These are phyloP conservation scores for Arthonia radiata DNA, from an alignment of 495 filamentous ascomycete species.

Conservation along the genomic window DNA sequence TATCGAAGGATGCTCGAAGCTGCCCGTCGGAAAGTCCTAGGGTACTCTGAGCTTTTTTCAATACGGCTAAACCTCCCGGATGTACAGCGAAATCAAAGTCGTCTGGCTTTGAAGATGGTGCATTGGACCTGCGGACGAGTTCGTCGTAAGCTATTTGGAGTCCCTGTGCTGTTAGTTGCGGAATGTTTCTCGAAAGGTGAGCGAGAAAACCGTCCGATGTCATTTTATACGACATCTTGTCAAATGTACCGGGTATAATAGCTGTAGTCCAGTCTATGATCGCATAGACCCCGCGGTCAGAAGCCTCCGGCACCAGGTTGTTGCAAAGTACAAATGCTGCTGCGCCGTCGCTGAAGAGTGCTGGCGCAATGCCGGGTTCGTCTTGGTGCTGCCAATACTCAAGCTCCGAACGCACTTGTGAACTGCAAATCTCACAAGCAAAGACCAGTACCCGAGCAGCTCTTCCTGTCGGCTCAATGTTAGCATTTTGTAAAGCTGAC, in stretches of 20 bases:
- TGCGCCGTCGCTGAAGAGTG: conserved; percentile 39
- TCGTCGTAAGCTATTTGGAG: conserved; percentile 11
- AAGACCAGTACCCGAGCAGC: conserved; percentile 26
- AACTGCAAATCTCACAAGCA: conserved; percentile 34
- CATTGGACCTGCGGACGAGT: too few relatives aligned
- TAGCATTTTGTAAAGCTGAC: too few relatives aligned
- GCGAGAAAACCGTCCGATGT: neutral
- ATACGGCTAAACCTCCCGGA: conserved; percentile 37
- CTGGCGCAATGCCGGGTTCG: conserved; percentile 28
- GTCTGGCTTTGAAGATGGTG: too few relatives aligned
- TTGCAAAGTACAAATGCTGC: conserved; percentile 34
- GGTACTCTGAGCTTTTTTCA: conserved; percentile 29
- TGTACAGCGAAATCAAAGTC: conserved; percentile 37
- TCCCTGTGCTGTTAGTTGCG: conserved; percentile 18
- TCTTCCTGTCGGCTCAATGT: too few relatives aligned
- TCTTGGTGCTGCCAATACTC: conserved; percentile 26
- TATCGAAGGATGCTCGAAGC: conserved; percentile 16
- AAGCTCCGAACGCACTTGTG: conserved; percentile 31
- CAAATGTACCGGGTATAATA: conserved; percentile 2
- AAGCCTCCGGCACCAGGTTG: conserved; percentile 8
- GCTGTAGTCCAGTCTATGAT: conserved; percentile 16
- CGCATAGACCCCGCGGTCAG: conserved; percentile 1
- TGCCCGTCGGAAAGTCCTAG: conserved; percentile 29
- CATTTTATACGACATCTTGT: conserved; percentile 1
- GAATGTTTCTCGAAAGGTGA: conserved; percentile 1